Percentiles rank a stretch among this genome's conserved stretches.
phyloP scores from a whole-genome alignment of 1,284 basidiomycete genomes.

The Earliella scabrosa region DNA sequence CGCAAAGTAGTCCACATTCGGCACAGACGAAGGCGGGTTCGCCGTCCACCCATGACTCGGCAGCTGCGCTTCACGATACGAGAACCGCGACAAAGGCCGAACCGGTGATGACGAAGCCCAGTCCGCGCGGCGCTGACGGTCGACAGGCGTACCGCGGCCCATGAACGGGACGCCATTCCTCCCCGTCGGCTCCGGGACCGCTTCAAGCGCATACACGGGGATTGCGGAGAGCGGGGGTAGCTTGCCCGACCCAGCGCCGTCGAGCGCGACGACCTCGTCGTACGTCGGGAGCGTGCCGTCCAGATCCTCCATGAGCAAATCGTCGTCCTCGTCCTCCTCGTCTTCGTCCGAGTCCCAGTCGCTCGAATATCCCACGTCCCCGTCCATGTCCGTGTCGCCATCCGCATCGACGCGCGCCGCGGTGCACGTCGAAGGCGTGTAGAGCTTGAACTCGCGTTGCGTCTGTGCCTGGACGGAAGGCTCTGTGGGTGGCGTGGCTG shows the following conservation, averaged over 20 bases:
- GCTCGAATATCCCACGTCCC: slow-evolving; percentile 4
- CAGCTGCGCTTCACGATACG: too few species aligned
- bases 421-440: slow-evolving; percentile 14
- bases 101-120: slow-evolving; percentile 16
- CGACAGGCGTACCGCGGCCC: slow-evolving; percentile 31
- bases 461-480: background rate
- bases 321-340: slow-evolving; percentile 14
- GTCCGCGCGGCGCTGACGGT: slow-evolving; percentile 22
- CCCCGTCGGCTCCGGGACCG: slow-evolving; percentile 4
- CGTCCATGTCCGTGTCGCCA: slow-evolving; percentile 11
- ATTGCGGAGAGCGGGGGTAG: slow-evolving; percentile 20
- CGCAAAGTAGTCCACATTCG: background rate
- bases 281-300: slow-evolving; percentile 3
- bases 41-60: background rate
- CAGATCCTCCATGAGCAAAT: slow-evolving; percentile 2
- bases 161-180: slow-evolving; percentile 22
- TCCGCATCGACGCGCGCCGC: slow-evolving; percentile 9
- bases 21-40: background rate
- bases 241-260: background rate
- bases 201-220: slow-evolving; percentile 20
- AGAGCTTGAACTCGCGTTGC: slow-evolving; percentile 16
- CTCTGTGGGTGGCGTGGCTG: background rate
- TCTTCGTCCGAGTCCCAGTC: slow-evolving; percentile 17
- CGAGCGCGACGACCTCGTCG: slow-evolving; percentile 11
- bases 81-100: background rate